A percentile compares a stretch with the other conserved stretches of the same genome.
phyloP scores from a whole-genome alignment of 371 early-diverging fungal genomes.

The Chytridium lagenaria region DNA sequence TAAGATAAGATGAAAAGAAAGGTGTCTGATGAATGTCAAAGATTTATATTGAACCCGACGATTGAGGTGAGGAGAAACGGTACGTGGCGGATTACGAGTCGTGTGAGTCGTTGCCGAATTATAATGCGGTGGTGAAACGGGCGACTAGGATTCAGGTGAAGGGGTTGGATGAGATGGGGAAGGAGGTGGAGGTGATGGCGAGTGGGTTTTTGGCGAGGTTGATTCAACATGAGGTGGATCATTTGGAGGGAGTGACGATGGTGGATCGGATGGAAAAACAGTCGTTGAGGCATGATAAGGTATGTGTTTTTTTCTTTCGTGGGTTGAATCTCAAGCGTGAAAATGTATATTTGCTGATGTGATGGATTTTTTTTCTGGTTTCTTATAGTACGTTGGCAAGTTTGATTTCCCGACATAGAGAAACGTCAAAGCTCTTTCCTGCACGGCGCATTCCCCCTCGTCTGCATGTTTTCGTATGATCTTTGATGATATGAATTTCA shows the following conservation, averaged over 20 bases:
- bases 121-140: constrained; percentile 51
- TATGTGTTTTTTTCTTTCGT: too few species aligned
- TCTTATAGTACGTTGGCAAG: too few species aligned
- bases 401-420: too few species aligned
- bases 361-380: too few species aligned
- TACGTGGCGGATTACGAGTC: constrained; percentile 48
- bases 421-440: too few species aligned
- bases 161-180: constrained; percentile 46
- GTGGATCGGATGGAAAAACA: constrained; percentile 48
- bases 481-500: too few species aligned
- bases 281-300: constrained; percentile 52
- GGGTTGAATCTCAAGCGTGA: too few species aligned
- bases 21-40: constrained; percentile 31
- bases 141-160: constrained; percentile 38
- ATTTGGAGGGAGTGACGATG: constrained; percentile 49
- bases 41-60: constrained; percentile 54
- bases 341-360: too few species aligned
- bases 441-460: too few species aligned
- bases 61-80: constrained; percentile 34
- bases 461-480: too few species aligned
- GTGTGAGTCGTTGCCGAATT: constrained; percentile 54
- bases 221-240: constrained; percentile 59
- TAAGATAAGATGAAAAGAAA: neutral
- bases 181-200: constrained; percentile 31
- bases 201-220: constrained; percentile 50